Evolutionary conservation across 306 rosid genomes (phyloP), one percentile per base, ranked within the genome.

Genomic region (Vicia sativa): DNA sequence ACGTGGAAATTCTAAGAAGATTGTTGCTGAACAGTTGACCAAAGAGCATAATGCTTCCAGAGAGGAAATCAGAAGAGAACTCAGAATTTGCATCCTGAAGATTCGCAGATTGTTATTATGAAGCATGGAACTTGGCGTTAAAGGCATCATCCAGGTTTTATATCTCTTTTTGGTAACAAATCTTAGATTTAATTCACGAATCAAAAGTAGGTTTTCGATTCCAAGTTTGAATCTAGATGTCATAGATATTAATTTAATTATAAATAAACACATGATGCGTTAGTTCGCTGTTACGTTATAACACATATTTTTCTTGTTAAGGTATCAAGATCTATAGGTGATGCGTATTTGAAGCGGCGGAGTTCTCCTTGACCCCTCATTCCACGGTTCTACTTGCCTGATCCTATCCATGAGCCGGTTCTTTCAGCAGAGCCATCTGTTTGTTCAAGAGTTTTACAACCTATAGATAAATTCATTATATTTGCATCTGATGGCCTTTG

Each of bases 401-500:
- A 85, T 31, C 89, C 95, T 45, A 81, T 89, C 34, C 83, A 89
- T 15, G 84, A 87, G 6, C 89, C 97, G 14, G 97, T 92, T 72
- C 85, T 92, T 39, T 73, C 96, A 3, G 91, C 96, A 2, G 95
- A 89, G 62, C 96, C 97, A 64, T 83, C 95, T 13, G 4, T 89
- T 45, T 78, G 72, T 58, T 69, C 87, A 42, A 84, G 86, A 85
- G 87, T 78, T 65, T 72, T 89, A 68, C 84, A 77, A 68, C 85
- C 86, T 15, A 83, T 78, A 25, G 95, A 92, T 72, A 85, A 83
- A 25, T 92, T 92, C 68, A 25, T 92, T 29, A 89, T 92, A 67
- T 92, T 89, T 74, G 97, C 97, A 64, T 92, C 97, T 7, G 95
- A 89, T 31, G 96, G 97, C 3, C 97, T 92, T 37, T 92, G 97